Base-by-base conservation (phyloP, 495 filamentous ascomycete species). In the Neurospora sp. region DNA sequence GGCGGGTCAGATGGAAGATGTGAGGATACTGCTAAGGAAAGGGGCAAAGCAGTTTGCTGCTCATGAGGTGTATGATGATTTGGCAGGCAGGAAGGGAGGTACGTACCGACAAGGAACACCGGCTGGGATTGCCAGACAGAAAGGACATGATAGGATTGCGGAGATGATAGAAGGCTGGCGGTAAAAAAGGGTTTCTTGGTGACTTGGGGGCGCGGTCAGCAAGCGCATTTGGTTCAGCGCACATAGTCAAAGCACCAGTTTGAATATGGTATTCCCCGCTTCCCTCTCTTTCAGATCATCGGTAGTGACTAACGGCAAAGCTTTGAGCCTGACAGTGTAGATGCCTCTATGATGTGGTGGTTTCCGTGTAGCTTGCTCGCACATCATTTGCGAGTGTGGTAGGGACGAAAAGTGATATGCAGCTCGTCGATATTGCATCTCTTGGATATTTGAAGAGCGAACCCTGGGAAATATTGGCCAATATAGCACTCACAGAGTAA, bases 1-100 rank as follows among this genome's bases (percentile, higher is more conserved):
- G 5, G 22, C 40, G 22, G 75, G 72, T 45, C 20, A 44, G 3
- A 38, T 70, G 8, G 75, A 74, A 69, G 53, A 53, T 31, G 70
- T 70, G 38, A 72, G 69, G 69, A 20, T 76, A 27, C 69, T 76
- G 16, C 68, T 76, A 2, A 70, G 71, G 31, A 74, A 72, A 68
- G 75, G 75, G 14, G 75, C 75, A 22, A 39, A 40, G 42, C 70
- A 76, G 59, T 73, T 70, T 35, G 31, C 69, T 16, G 75, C 75
- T 17, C 37, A 68, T 40, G 74, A 70, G 4, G 68, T 75, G 6
- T 73, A 61, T 61, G 72, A 74, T 53, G 70, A 40, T 59, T 16
- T 70, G 14, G 37, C 68, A 3, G 72, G 70, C 53, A 39, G 53
- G 44, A 70, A 68, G 16, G 61, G 69, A 59, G 59, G 69, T 10